Base-by-base conservation (phyloP, 345 rosid genomes). In the Euphorbia lathyris region DNA sequence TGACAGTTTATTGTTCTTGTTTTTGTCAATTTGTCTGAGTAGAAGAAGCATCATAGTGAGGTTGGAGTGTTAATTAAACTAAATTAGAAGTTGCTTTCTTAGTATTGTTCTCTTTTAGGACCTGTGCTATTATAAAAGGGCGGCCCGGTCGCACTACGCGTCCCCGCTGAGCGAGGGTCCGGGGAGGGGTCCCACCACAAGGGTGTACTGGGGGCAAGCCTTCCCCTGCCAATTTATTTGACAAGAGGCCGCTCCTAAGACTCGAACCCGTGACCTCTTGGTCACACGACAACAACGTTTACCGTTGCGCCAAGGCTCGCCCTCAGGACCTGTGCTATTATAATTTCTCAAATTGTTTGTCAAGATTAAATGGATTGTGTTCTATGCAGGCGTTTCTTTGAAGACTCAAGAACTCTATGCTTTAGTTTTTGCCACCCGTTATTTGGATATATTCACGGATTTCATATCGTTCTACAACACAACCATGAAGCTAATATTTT, bases 341-440 rank as follows among this genome's bases (percentile, higher is more conserved):
- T 2, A 20, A 8, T 20, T 38, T 9, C 3, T 36, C 9, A 17
- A 17, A n/a, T 62, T n/a, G 36, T 10, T 20, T 62, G 13, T 40
- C 4, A 29, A 47, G 14, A 17, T 48, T 42, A 4, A 63, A 23
- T 63, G 12, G 14, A 11, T 50, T 43, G 23, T 43, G 34, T 45
- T 63, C 13, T 65, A 43, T 65, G 57, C 85, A 90, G 97, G 98
- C 50, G 67, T 93, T 40, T 89, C 98, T 1, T 80, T 90, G 80
- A 93, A 90, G 96, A 90, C 97, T 9, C 96, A 87, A 79, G 96
- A 90, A 63, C 96, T 93, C 65, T 93, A 86, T 65, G 87, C 82
- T 17, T 13, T 90, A 57, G 96, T 93, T 63, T 93, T 93, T 67
- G 81, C 84, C 1, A 72, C 88, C 0, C 93, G 93, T 16, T 93